Conservation (phyloP, 2,329 filamentous ascomycete genomes). For the Pyricularia pennisetigena region DNA sequence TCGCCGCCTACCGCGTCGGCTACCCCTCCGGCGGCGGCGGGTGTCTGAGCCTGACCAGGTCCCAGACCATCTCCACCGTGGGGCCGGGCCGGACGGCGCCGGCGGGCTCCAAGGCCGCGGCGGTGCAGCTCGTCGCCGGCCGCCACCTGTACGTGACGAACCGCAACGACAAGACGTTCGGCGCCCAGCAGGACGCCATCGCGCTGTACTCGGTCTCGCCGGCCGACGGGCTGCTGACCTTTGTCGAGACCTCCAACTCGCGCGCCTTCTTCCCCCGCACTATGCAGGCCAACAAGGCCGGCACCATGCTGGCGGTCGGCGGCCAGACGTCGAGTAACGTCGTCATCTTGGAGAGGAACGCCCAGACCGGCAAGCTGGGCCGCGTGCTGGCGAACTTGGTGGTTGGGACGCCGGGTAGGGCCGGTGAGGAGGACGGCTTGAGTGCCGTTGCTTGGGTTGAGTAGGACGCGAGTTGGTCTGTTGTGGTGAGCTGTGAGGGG, state of each 20-base stretch:
- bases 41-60: conserved; percentile 34
- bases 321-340: conserved; percentile 51
- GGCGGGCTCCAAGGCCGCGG: conserved; percentile 39
- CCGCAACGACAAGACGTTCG: conserved; percentile 49
- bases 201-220: conserved; percentile 38
- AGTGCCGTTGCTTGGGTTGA: conserved; percentile 39
- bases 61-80: conserved; percentile 36
- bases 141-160: conserved; percentile 52
- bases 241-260: conserved; percentile 43
- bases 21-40: conserved; percentile 26
- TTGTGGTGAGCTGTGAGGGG: neutral
- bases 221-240: conserved; percentile 36
- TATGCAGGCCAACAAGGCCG: conserved; percentile 49
- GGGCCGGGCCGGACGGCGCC: conserved; percentile 29
- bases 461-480: conserved; percentile 27
- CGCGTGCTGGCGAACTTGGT: conserved; percentile 28
- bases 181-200: conserved; percentile 42
- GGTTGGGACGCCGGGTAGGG: conserved; percentile 27
- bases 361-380: conserved; percentile 43
- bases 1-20: conserved; percentile 37
- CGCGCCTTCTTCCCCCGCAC: conserved; percentile 52
- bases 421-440: conserved; percentile 34
- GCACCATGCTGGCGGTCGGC: conserved; percentile 51
- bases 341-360: conserved; percentile 45
- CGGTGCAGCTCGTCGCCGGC: conserved; percentile 37